Evolutionary conservation across 139 green algal genomes (phyloP).

Genomic region (Pleodorina starrii): DNA sequence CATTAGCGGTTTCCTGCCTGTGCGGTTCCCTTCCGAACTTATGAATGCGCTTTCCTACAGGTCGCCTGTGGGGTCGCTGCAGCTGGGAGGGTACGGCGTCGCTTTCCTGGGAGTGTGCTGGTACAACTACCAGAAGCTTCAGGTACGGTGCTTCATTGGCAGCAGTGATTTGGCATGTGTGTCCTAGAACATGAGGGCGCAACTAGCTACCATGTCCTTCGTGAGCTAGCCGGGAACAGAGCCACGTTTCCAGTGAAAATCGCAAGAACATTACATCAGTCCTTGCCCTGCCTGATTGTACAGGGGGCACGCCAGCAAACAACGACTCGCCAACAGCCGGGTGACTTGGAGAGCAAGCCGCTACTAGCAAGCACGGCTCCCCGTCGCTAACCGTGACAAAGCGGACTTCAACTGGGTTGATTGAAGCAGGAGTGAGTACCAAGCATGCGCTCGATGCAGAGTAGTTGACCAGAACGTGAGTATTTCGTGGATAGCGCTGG

Average conservation of each 20-base stretch:
- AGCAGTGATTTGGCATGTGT: background rate
- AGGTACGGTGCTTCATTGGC: background rate
- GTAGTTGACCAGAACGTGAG: too few relatives aligned
- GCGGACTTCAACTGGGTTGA: background rate
- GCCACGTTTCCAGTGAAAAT: too few relatives aligned
- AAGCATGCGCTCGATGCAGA: too few relatives aligned
- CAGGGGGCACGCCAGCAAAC: background rate
- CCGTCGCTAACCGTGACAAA: background rate
- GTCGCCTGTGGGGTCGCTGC: slow-evolving; percentile 68
- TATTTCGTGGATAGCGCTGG: too few relatives aligned
- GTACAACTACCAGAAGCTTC: slow-evolving; percentile 76
- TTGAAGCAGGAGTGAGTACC: background rate
- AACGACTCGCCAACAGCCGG: background rate
- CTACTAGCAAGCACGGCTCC: background rate
- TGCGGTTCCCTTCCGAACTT: too few relatives aligned
- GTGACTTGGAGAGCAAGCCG: slow-evolving; percentile 10
- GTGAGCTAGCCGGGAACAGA: too few relatives aligned
- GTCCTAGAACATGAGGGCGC: too few relatives aligned
- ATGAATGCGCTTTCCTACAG: background rate
- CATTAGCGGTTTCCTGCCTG: too few relatives aligned
- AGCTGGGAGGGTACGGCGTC: slow-evolving; percentile 79
- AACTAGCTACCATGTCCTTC: too few relatives aligned
- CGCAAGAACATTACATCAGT: background rate
- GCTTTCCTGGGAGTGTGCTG: slow-evolving; percentile 78
- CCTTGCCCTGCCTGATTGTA: background rate